These are phyloP conservation scores for Beauveria pseudobassiana DNA, from an alignment of 2,329 filamentous ascomycete genomes.

Conservation along the genomic window DNA sequence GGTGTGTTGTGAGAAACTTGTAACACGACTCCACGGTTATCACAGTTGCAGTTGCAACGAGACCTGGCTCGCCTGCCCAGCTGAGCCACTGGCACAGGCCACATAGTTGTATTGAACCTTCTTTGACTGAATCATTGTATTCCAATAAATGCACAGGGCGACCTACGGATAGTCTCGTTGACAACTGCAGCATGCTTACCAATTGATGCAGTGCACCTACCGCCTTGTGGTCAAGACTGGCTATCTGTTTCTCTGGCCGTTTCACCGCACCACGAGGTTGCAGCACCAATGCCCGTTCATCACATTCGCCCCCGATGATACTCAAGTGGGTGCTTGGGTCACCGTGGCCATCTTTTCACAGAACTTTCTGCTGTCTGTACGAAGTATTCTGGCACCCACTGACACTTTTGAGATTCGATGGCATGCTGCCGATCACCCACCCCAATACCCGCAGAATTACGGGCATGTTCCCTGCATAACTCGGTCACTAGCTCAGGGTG, in stretches of 20 bases:
- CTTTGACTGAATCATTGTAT: too few relatives aligned
- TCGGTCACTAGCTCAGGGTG: neutral
- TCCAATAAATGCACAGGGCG: neutral
- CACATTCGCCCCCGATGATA: neutral
- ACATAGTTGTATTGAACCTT: too few relatives aligned
- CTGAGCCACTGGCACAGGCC: too few relatives aligned
- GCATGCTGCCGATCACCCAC: conserved; percentile 2
- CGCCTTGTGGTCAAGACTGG: neutral
- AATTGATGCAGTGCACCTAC: neutral
- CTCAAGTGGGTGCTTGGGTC: neutral
- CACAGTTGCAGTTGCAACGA: too few relatives aligned
- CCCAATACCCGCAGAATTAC: neutral
- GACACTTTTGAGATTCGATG: conserved; percentile 3
- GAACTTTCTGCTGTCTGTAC: neutral
- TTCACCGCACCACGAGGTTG: neutral
- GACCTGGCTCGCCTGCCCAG: too few relatives aligned
- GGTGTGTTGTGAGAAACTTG: too few relatives aligned
- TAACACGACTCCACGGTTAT: too few relatives aligned
- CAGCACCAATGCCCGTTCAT: neutral
- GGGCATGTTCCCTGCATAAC: neutral
- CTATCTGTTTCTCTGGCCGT: neutral
- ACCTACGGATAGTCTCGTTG: too few relatives aligned
- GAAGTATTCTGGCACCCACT: neutral
- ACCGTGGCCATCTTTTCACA: too few relatives aligned
- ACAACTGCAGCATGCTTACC: neutral